Evolutionary conservation across 2,329 filamentous ascomycete genomes (phyloP), one percentile per base, ranked within the genome.

Genomic region (Fusarium keratoplasticum): DNA sequence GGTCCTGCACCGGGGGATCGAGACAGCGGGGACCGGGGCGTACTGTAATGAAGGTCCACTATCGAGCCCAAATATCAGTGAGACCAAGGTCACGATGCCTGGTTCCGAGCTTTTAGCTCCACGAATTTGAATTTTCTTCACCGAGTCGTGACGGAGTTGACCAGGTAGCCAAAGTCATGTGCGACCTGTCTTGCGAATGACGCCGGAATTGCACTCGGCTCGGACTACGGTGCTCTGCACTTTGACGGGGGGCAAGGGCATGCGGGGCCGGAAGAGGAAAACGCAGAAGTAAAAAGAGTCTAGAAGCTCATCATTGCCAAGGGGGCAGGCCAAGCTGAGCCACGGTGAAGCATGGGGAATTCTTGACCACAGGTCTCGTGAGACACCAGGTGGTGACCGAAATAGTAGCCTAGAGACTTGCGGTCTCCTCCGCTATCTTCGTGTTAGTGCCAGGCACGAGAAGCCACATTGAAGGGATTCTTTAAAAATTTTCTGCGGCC

Each of bases 371-470:
- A 65, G 66, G 69, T 74, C 70, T 66, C 66, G 69, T 70, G 66
- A 69, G 72, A 61, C 61, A 62, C 75, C 70, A 77, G 75, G 70
- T 73, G 73, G 72, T 75, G 67, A 72, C 71, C 69, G 73, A 77
- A 76, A 77, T 76, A 75, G 73, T 67, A 63, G 61, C 62, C 25
- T 25, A 42, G 40, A 33, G 42, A 59, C 44, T 35, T 42, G 36
- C 36, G 64, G 66, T 69, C 55, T 44, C 60, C 40, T 33, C 54
- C 47, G 42, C 16, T 27, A n/a, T 40, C 22, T 29, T 27, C 18
- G 35, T 38, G 44, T 63, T 63, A 59, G 50, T 62, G 55, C 25
- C 62, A 67, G 58, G 50, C 14, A 70, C 62, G 42, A 54, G 36
- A 52, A 31, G 61, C 60, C 61, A 20, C 25, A 36, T 22, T n/a